These are phyloP conservation scores for Lactarius trivialis DNA, from an alignment of 768 basidiomycete genomes.

Conservation along the genomic window DNA sequence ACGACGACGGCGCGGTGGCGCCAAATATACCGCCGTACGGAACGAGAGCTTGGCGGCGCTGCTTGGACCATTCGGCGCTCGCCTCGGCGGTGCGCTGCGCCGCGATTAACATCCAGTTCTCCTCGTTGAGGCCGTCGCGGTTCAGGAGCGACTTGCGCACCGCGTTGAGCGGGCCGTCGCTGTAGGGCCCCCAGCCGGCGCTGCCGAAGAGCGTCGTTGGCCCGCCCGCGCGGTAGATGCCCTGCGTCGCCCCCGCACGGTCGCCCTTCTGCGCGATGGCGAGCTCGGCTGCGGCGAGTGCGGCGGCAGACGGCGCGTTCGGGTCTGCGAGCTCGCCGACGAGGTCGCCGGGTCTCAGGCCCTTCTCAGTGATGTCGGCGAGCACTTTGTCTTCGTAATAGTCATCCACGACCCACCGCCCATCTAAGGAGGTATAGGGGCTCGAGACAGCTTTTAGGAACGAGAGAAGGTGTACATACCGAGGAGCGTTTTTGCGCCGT, in stretches of 20 bases:
- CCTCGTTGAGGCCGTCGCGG: constrained; percentile 74
- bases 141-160: constrained; percentile 74
- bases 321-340: constrained; percentile 67
- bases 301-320: constrained; percentile 54
- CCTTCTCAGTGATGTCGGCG: constrained; percentile 71
- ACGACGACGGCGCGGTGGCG: constrained; percentile 14
- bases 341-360: constrained; percentile 72
- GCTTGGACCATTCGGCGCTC: constrained; percentile 56
- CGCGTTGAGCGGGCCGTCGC: constrained; percentile 78
- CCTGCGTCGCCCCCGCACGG: constrained; percentile 45
- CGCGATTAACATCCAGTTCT: constrained; percentile 90
- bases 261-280: constrained; percentile 35
- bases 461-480: constrained; percentile 42
- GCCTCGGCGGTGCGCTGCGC: constrained; percentile 59
- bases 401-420: constrained; percentile 89
- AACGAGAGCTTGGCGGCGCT: constrained; percentile 48
- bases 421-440: constrained; percentile 45
- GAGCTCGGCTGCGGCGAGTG: constrained; percentile 39
- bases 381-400: constrained; percentile 87
- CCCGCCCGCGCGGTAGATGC: constrained; percentile 85
- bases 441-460: background rate
- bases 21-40: constrained; percentile 45
- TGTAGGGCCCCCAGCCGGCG: constrained; percentile 79
- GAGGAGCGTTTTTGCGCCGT: constrained; percentile 85
- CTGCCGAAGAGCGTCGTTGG: constrained; percentile 90